Percentiles rank a stretch among this genome's conserved stretches.
Evolutionary conservation across 306 rosid species (phyloP).

Genomic region (Vigna nakashimae): DNA sequence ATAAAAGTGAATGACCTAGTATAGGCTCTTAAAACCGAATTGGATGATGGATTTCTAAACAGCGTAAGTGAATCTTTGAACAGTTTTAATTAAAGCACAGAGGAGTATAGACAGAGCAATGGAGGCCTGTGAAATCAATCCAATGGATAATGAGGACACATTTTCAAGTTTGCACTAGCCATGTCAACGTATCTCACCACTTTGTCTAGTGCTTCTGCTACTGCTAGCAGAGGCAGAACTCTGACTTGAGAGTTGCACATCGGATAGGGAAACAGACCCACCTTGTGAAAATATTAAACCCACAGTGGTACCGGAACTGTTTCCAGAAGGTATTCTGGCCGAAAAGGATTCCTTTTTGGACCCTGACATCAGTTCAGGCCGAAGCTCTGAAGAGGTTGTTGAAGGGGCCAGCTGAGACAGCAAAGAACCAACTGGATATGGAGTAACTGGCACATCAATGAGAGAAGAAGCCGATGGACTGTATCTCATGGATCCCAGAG

Average conservation of each 20-base stretch:
- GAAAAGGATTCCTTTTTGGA: constrained; percentile 62
- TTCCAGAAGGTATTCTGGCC: constrained; percentile 67
- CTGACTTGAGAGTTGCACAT: constrained; percentile 69
- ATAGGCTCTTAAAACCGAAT: constrained; percentile 41
- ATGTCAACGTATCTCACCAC: constrained; percentile 55
- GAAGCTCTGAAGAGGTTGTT: constrained; percentile 64
- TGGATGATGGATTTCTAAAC: constrained; percentile 45
- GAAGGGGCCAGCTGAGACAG: constrained; percentile 75
- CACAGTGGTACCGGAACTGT: constrained; percentile 60
- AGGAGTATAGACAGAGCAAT: constrained; percentile 51
- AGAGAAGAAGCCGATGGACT: constrained; percentile 76
- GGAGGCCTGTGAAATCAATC: constrained; percentile 36
- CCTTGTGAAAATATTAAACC: constrained; percentile 74
- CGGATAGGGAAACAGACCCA: constrained; percentile 64
- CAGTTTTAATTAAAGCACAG: constrained; percentile 47
- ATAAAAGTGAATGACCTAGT: constrained; percentile 50
- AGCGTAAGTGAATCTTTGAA: constrained; percentile 48
- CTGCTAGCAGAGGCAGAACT: constrained; percentile 60
- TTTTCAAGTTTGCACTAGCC: constrained; percentile 21
- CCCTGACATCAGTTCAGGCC: constrained; percentile 58
- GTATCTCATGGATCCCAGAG: constrained; percentile 67
- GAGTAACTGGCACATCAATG: constrained; percentile 69
- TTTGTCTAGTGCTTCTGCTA: constrained; percentile 70
- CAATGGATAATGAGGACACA: constrained; percentile 1
- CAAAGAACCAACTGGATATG: constrained; percentile 83